These are phyloP conservation scores for Magnolia kwangsiensis DNA, from an alignment of 164 flowering plant species.

Conservation along the genomic window DNA sequence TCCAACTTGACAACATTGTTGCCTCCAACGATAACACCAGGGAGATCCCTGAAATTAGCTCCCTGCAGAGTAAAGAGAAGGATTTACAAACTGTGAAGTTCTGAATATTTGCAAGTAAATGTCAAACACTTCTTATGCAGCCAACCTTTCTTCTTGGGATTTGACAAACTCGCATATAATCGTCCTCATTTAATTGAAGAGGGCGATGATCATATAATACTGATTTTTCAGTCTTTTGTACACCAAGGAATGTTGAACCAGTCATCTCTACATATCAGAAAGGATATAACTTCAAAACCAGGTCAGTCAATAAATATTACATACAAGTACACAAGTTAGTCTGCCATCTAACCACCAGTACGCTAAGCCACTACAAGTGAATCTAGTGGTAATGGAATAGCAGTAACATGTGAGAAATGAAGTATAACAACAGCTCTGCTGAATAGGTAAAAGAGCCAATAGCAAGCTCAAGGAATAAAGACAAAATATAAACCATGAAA, in stretches of 20 bases:
- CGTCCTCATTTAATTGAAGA: slow-evolving; percentile 56
- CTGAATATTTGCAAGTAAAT: neutral
- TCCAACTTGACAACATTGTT: slow-evolving; percentile 63
- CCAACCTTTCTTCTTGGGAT: slow-evolving; percentile 73
- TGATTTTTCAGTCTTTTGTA: neutral
- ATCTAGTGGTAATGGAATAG: neutral
- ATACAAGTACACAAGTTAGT: neutral
- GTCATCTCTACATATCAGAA: slow-evolving; percentile 28
- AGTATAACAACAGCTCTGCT: neutral
- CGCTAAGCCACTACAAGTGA: neutral
- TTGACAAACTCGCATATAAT: slow-evolving; percentile 55
- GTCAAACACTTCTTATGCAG: neutral
- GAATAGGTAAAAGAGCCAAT: too few species aligned
- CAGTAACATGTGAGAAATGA: neutral
- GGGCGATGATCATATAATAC: slow-evolving; percentile 66
- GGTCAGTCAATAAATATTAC: neutral
- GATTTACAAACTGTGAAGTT: neutral
- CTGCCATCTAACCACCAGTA: neutral
- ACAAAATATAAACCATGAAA: neutral
- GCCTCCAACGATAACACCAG: slow-evolving; percentile 53
- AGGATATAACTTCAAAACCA: neutral
- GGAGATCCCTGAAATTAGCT: slow-evolving; percentile 73
- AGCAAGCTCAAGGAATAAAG: too few species aligned
- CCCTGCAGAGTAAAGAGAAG: slow-evolving; percentile 37
- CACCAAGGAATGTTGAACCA: slow-evolving; percentile 1